These are phyloP conservation scores for Fraxinus albicans DNA, from an alignment of 305 asterid genomes.

Conservation along the genomic window DNA sequence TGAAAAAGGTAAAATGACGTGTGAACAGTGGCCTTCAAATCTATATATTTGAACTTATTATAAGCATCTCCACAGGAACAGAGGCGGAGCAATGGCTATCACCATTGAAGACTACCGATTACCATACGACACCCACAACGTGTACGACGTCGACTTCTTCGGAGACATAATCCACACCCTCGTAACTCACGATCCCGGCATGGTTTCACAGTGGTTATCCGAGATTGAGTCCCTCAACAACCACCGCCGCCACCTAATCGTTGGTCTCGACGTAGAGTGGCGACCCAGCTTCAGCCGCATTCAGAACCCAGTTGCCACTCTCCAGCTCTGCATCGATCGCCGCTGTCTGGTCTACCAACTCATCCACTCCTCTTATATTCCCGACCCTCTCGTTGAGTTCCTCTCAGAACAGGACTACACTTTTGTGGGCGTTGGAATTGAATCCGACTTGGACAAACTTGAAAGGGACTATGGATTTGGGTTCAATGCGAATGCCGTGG, in stretches of 20 bases:
- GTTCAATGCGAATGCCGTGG: no score
- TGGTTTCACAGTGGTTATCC: conserved; percentile 27
- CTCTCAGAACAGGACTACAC: conserved; percentile 15
- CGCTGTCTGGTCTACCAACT: conserved; percentile 33
- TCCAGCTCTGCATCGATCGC: conserved; percentile 33
- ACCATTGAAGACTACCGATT: conserved; percentile 5
- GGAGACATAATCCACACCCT: conserved; percentile 23
- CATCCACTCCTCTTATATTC: conserved; percentile 22
- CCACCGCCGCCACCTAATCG: conserved; percentile 19
- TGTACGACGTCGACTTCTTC: conserved; percentile 25
- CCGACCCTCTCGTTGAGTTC: conserved; percentile 1
- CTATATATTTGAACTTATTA: no score
- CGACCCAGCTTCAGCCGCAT: not conserved
- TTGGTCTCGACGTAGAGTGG: conserved; percentile 45
- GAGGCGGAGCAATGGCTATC: conserved; percentile 8
- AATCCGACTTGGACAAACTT: conserved; percentile 13
- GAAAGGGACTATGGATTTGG: no score
- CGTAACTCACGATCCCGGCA: conserved; percentile 29
- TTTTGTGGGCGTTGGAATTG: conserved; percentile 38
- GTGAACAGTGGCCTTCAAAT: no score
- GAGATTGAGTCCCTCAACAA: not conserved
- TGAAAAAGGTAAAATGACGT: no score
- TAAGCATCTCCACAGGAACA: no score
- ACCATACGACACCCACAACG: conserved; percentile 19
- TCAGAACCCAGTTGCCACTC: conserved; percentile 32